Evolutionary conservation across 768 basidiomycete species (phyloP), one percentile per base, ranked within the genome.

Genomic region (Pleurotus cornucopiae): DNA sequence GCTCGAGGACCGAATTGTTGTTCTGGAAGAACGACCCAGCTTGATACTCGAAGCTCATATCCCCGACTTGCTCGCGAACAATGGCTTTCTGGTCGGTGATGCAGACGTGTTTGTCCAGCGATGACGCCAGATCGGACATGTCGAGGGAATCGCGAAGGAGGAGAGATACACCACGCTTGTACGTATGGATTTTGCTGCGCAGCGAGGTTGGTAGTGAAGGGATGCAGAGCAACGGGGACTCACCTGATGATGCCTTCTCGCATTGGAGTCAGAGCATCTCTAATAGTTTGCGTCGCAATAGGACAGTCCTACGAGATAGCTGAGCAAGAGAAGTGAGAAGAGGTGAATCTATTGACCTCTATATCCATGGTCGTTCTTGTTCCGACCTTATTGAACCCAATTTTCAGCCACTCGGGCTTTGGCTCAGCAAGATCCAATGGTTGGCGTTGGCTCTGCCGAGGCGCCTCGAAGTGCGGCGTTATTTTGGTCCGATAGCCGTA

Each of bases 1-100:
- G 85, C 5, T 85, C 77, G 25, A 98, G 82, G 39, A 96, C 89
- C 5, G 91, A 85, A 66, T 96, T 95, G 80, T 99, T 99, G 76
- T 98, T 98, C 67, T 99, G 96, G 81, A 98, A 98, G 78, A 98
- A 99, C 3, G 91, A 89, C 46, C 89, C 85, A 5, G 87, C 91
- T 18, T 77, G 81, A 70, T 91, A 95, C 66, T 94, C 87, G 72
- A 98, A 97, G 45, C 88, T 69, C 67, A 77, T 83, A 59, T 81
- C 72, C 6, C 92, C 94, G 21, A 98, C 91, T 46, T 81, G 80
- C 70, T 97, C 95, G 54, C 93, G 88, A 1, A 96, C 84, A 7
- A 77, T 83, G 11, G 76, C 83, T 57, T 88, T 88, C 66, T 93
- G 91, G 66, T 93, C 80, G 0, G 92, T 89, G 56, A 97, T 76